These are phyloP conservation scores for Skeletonema potamos DNA, from an alignment of 108 stramenopile genomes.

Conservation along the genomic window DNA sequence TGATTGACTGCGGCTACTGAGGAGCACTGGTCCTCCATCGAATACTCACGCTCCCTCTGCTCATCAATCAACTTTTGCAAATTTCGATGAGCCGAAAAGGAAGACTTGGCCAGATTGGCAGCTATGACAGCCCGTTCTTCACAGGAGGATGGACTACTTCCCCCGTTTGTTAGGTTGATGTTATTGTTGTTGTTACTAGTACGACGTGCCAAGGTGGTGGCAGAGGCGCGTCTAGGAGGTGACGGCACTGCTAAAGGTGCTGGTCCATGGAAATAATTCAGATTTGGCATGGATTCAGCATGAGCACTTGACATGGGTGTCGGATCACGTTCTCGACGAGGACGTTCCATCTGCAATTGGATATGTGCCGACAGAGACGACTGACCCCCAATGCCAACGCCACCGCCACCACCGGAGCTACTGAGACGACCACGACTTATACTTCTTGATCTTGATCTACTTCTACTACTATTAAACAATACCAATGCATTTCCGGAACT, in stretches of 20 bases:
- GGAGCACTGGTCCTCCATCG: background rate
- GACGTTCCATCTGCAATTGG: background rate
- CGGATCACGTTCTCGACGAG: constrained; percentile 1
- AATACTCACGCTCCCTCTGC: background rate
- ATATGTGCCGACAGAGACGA: background rate
- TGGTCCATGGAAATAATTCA: background rate
- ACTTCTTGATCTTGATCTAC: background rate
- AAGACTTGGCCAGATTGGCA: background rate
- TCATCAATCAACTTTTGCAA: constrained; percentile 1
- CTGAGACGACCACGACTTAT: background rate
- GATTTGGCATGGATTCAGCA: background rate
- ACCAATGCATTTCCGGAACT: no score
- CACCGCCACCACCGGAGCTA: background rate
- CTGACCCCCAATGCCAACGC: no score
- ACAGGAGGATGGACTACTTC: background rate
- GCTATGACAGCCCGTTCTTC: background rate
- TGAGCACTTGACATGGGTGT: background rate
- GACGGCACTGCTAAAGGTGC: background rate
- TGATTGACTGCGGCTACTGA: background rate
- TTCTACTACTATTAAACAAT: background rate
- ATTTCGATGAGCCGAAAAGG: background rate
- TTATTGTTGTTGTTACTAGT: background rate
- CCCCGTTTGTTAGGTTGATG: background rate
- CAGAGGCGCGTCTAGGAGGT: background rate
- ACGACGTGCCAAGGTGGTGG: background rate